These are phyloP conservation scores for Myxozyma kluyveri DNA, from an alignment of 805 yeast genomes.

Conservation along the genomic window DNA sequence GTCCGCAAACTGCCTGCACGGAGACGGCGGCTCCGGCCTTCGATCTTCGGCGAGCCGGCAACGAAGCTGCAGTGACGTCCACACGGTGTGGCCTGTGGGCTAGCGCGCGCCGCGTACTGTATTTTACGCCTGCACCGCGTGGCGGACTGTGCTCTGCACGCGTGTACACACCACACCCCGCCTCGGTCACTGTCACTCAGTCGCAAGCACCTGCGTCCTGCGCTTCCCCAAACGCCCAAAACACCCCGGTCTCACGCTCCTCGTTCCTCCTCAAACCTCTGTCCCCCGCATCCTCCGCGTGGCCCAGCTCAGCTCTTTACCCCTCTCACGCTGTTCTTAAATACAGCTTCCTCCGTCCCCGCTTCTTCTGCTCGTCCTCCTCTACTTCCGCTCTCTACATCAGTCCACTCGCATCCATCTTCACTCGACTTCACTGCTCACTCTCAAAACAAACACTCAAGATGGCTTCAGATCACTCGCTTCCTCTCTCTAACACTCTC, in stretches of 20 bases:
- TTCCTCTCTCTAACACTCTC: constrained; percentile 4
- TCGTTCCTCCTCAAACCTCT: not conserved
- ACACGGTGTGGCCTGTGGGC: too few species aligned
- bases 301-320: not conserved
- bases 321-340: not conserved
- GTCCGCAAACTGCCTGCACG: too few species aligned
- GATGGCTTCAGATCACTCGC: not conserved
- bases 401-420: not conserved
- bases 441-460: too few species aligned
- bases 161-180: too few species aligned
- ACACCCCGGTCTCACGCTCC: not conserved
- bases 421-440: not conserved
- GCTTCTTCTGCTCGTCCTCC: not conserved
- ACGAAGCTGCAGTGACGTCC: too few species aligned
- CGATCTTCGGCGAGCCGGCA: too few species aligned
- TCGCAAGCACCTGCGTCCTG: not conserved
- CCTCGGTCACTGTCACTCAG: too few species aligned
- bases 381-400: not conserved
- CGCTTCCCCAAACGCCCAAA: not conserved
- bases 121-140: too few species aligned
- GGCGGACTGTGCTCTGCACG: not conserved
- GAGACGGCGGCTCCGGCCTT: too few species aligned
- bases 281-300: not conserved
- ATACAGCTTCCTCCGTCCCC: not conserved
- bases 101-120: too few species aligned